Percentiles rank a stretch among this genome's conserved stretches.
phyloP scores from a whole-genome alignment of 495 filamentous ascomycete species.

The Penicillium cinerascens region DNA sequence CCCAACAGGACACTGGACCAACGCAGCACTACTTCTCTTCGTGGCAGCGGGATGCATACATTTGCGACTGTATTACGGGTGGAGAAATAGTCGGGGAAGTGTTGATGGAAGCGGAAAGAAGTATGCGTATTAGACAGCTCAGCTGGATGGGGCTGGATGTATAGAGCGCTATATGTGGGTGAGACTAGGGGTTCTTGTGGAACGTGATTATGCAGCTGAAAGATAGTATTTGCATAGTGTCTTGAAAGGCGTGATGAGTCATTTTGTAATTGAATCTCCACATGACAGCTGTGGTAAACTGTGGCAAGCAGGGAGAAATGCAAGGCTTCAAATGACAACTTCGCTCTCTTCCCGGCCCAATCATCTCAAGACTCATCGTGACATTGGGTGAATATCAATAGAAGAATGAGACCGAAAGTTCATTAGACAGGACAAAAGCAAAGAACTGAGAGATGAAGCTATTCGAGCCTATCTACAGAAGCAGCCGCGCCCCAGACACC shows the following conservation, averaged over 20 bases:
- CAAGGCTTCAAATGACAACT: no score
- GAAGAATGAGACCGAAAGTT: no score
- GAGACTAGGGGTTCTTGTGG: background rate
- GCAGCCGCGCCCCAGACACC: no score
- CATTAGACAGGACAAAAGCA: no score
- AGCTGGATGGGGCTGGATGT: background rate
- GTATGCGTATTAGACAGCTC: constrained; percentile 31
- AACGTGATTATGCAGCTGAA: background rate
- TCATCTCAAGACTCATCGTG: no score
- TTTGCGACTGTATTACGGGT: constrained; percentile 37
- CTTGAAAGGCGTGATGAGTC: background rate
- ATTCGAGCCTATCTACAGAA: no score
- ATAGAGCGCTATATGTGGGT: background rate
- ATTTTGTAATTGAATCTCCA: background rate
- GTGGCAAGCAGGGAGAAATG: no score
- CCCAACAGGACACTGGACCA: constrained; percentile 62
- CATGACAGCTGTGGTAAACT: no score
- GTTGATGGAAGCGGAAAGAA: constrained; percentile 21
- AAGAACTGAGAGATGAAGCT: no score
- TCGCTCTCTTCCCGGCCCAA: no score
- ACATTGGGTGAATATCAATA: no score
- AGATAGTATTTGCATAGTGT: background rate
- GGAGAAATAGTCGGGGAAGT: constrained; percentile 25
- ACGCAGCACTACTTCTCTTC: constrained; percentile 46
- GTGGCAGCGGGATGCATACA: constrained; percentile 35